Evolutionary conservation across 352 stramenopile species (phyloP).

Genomic region (Phytophthora sp.): DNA sequence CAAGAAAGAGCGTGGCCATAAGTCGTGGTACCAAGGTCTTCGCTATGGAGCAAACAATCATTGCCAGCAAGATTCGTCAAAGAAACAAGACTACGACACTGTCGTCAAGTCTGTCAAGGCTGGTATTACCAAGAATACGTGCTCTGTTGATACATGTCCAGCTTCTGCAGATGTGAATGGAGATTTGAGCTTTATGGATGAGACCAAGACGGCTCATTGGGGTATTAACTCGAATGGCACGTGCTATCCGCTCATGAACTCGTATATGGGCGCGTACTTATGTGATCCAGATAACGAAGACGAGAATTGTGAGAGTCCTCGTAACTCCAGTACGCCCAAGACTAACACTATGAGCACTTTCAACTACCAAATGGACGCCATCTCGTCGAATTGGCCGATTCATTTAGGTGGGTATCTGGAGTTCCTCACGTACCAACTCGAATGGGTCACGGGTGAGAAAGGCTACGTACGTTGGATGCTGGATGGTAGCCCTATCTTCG

Average conservation of each 20-base stretch:
- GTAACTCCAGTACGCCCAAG: slow-evolving; percentile 40
- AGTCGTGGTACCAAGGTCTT: slow-evolving; percentile 72
- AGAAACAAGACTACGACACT: slow-evolving; percentile 53
- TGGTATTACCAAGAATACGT: slow-evolving; percentile 62
- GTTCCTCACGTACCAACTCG: slow-evolving; percentile 61
- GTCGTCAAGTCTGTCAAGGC: slow-evolving; percentile 50
- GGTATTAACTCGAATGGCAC: slow-evolving; percentile 65
- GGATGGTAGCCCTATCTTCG: slow-evolving; percentile 54
- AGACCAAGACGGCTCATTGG: slow-evolving; percentile 44
- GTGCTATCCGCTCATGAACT: slow-evolving; percentile 49
- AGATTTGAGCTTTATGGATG: slow-evolving; percentile 51
- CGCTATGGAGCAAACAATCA: slow-evolving; percentile 68
- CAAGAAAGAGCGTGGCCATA: slow-evolving; percentile 47
- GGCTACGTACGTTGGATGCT: slow-evolving; percentile 70
- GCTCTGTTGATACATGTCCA: slow-evolving; percentile 48
- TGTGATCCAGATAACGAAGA: slow-evolving; percentile 62
- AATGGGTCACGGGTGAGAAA: slow-evolving; percentile 59
- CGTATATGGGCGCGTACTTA: slow-evolving; percentile 56
- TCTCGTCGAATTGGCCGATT: slow-evolving; percentile 70
- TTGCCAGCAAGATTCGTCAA: slow-evolving; percentile 38
- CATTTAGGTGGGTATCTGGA: slow-evolving; percentile 58
- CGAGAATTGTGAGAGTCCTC: slow-evolving; percentile 49
- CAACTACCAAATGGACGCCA: slow-evolving; percentile 74
- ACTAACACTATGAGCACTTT: slow-evolving; percentile 71
- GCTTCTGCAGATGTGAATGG: slow-evolving; percentile 57